Evolutionary conservation across 495 filamentous ascomycete species (phyloP), one percentile per base, ranked within the genome.

Genomic region (Hypoxylon intermedium): DNA sequence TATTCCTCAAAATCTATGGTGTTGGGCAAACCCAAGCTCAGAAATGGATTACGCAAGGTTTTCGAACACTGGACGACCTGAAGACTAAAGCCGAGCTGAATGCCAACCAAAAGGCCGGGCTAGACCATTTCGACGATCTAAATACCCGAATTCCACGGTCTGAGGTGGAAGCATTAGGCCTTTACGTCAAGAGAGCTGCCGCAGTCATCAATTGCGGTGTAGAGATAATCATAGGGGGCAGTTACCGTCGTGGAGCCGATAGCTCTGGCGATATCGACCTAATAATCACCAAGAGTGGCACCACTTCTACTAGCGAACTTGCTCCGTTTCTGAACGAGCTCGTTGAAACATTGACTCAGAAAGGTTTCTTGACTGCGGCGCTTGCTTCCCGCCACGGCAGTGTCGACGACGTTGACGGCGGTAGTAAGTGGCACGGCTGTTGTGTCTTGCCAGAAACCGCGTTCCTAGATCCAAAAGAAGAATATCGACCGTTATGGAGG

Each of bases 351-450:
- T 81, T 98, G 9, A 84, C 83, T 18, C 53, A 69, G 2, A 71
- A 77, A 31, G 82, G 79, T 0, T 96, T 95, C 67, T 65, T 84
- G 3, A 79, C 79, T 2, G 77, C 76, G 2, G 72, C 72, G 2
- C 74, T 84, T 20, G 76, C 79, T 2, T 67, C 74, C 15, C 70
- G 72, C 37, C 48, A 61, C 3, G 40, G 66, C 12, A 59, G 62
- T 24, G 26, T 9, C 24, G 63, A 71, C 6, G 69, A 71, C 13
- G 58, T 63, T 16, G 71, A 67, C n/a, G 63, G 63, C 9, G 78
- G 73, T 11, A 88, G 85, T 34, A 89, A 96, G 77, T 97, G 91
- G 92, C 91, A 96, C 55, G 94, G 94, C 2, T 93, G 91, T 37
- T 95, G 88, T 9, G 77, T 83, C 28, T 75, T 93, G 0, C 86